Percentiles rank a stretch among this genome's conserved stretches.
These are phyloP conservation scores for Chytriomyces sp. DNA, from an alignment of 192 early-diverging fungal species.

Conservation along the genomic window DNA sequence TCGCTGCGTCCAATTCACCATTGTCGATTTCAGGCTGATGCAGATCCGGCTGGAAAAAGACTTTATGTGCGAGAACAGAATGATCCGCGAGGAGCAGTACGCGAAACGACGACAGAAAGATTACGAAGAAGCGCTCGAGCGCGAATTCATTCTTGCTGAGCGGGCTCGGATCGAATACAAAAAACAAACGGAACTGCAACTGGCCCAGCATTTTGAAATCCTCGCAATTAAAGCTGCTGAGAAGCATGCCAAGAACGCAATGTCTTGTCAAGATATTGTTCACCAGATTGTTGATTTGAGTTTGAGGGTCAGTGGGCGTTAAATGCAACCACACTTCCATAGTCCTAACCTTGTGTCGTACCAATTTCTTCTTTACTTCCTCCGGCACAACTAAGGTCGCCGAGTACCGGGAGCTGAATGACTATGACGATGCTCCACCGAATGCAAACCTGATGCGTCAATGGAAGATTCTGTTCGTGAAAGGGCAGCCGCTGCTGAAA, in stretches of 20 bases:
- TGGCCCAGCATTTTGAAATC: conserved; percentile 59
- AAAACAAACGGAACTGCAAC: conserved; percentile 46
- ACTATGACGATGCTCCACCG: conserved; percentile 52
- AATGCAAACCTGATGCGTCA: conserved; percentile 52
- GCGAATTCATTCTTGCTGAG: conserved; percentile 52
- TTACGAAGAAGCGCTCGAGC: conserved; percentile 58
- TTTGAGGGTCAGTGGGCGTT: conserved; percentile 48
- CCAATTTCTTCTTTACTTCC: conserved; percentile 4
- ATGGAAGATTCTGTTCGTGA: conserved; percentile 63
- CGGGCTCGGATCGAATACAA: conserved; percentile 52
- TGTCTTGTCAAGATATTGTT: conserved; percentile 44
- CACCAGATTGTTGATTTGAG: conserved; percentile 56
- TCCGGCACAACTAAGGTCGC: conserved; percentile 37
- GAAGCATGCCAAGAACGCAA: conserved; percentile 40
- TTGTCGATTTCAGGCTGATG: conserved; percentile 44
- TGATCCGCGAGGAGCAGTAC: conserved; percentile 61
- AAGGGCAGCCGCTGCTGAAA: conserved; percentile 45
- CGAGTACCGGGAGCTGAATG: conserved; percentile 60
- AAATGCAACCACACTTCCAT: neutral
- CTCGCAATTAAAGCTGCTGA: conserved; percentile 44
- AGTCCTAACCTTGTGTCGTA: conserved; percentile 14
- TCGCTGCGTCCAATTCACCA: neutral
- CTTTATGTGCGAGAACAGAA: conserved; percentile 59
- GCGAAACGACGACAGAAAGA: conserved; percentile 59
- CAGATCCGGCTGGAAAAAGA: conserved; percentile 63